Percentiles rank a stretch among this genome's conserved stretches.
These are phyloP conservation scores for Aspergillus bertholletiae DNA, from an alignment of 495 filamentous ascomycete species.

Conservation along the genomic window DNA sequence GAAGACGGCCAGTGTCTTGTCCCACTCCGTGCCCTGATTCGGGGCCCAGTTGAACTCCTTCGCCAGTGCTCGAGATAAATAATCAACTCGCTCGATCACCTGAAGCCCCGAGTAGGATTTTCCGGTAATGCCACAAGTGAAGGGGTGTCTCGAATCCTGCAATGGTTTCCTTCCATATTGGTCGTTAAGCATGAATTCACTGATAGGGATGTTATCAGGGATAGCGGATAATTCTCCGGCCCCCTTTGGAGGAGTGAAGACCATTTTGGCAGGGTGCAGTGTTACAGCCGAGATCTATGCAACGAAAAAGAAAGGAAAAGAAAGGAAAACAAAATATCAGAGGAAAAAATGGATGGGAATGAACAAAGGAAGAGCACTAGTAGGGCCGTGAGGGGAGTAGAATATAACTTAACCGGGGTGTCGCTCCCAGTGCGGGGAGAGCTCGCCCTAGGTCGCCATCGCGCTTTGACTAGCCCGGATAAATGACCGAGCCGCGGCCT, in stretches of 20 bases:
- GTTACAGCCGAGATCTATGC: no score
- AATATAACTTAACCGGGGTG: no score
- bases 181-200: conserved; percentile 78
- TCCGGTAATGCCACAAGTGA: conserved; percentile 77
- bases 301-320: no score
- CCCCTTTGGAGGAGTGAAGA: conserved; percentile 70
- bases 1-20: conserved; percentile 77
- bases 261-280: conserved; percentile 67
- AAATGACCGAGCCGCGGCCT: no score
- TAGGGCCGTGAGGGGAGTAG: no score
- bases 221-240: conserved; percentile 65
- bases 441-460: no score
- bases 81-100: conserved; percentile 63
- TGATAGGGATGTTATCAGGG: conserved; percentile 72
- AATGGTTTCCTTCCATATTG: conserved; percentile 65
- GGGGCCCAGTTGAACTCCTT: conserved; percentile 73
- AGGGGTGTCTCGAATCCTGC: conserved; percentile 64
- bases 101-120: conserved; percentile 65
- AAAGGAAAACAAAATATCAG: no score
- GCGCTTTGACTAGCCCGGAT: no score
- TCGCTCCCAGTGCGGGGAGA: no score
- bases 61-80: conserved; percentile 64
- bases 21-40: conserved; percentile 77
- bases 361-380: no score
- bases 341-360: no score